Base-by-base conservation (phyloP, 352 stramenopile genomes). In the Phytophthora fragariae region DNA sequence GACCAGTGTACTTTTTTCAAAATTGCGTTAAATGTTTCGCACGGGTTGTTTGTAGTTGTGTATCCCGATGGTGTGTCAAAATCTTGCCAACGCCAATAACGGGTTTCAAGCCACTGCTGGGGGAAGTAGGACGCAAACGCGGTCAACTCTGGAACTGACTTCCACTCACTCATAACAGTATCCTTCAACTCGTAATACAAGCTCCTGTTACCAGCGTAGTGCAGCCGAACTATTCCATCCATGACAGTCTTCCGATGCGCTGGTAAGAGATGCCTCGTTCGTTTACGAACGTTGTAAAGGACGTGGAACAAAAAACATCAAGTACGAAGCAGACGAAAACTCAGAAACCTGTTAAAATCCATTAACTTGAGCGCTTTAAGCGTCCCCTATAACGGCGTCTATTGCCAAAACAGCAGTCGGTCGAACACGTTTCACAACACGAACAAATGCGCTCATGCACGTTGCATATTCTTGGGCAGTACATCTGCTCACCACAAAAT, bases 231-330 rank as follows among this genome's bases (percentile, higher is more conserved):
- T 10, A 52, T 52, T 24, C 17, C 44, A 52, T 52, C 2, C 44
- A 52, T 52, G n/a, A 52, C 44, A 1, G 8, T 8, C 0, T 19
- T 52, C 6, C 44, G n/a, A 7, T 10, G 9, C 6, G 17, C 44
- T 11, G 44, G 44, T 11, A 24, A 1, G 12, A 46, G 39, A 7
- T 46, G 12, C 5, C 12, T 14, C 12, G 39, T 46, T n/a, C 60
- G n/a, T 17, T 66, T 66, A 17, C 47, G 60, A 0, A 66, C 60
- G n/a, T 58, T 58, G 37, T 53, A 66, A 10, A 24, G 27, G 3
- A 58, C 60, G 37, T 66, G 60, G 11, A 68, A 61, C 19, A 55
- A 55, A 61, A 10, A 27, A 33, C 21, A 44, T 52, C 17, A 46
- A 49, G 58, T n/a, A 44, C 41, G 29, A 29, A 41, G 21, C 17